Base-by-base conservation (phyloP, 108 stramenopile genomes). In the Cylindrotheca closterium region DNA sequence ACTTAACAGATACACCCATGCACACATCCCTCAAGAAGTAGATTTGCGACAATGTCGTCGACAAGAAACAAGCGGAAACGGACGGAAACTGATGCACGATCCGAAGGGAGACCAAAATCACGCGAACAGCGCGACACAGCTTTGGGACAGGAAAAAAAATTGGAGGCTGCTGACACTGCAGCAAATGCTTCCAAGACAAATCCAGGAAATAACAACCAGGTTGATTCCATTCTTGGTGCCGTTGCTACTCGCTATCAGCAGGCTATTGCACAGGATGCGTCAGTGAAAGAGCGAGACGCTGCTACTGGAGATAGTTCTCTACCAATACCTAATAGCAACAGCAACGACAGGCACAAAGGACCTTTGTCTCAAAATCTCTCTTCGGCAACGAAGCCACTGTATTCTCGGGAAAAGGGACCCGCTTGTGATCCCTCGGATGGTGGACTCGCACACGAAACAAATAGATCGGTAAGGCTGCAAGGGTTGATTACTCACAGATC, bases 401-500 rank as follows among this genome's bases (percentile, higher is more conserved):
- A 45, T 45, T 15, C 42, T 45, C 42, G 12, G 15, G 12, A 15
- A 45, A 8, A 45, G 42, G 15, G 15, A 45, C 42, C 15, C 12
- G 12, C 42, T n/a, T n/a, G n/a, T n/a, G n/a, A n/a, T n/a, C n/a
- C n/a, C n/a, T n/a, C n/a, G n/a, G n/a, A n/a, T n/a, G n/a, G n/a
- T n/a, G n/a, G n/a, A n/a, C 21, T 23, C 3, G 47, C 33, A 12
- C 47, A 12, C 7, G 52, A 58, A 22, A 24, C 34, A 10, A 24
- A 34, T 73, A 61, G 79, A 47, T 52, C 61, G 24, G 31, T 53
- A 28, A 28, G 60, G 47, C 47, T 79, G 18, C 63, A 49, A 8
- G 66, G 50, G 22, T 27, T 82, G 34, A 29, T 77, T 3, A 30
- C 51, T 45, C 81, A 82, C 53, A 32, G 81, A 58, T 45, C 25